Conservation (phyloP, 208 protist species). For the Trypanosoma theileri region DNA sequence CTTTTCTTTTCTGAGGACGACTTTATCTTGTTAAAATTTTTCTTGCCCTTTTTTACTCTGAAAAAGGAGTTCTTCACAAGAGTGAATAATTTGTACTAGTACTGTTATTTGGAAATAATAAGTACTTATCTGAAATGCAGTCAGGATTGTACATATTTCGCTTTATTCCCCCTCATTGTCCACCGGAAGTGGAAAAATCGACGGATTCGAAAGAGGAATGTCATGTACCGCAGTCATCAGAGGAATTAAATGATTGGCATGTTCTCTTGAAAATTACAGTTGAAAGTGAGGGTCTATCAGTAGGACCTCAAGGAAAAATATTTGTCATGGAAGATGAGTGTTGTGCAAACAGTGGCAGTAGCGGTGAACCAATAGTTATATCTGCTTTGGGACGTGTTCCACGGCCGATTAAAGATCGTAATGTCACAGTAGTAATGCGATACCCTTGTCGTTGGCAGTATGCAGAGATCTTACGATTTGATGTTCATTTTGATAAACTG, state of each 20-base stretch:
- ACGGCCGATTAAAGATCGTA: slow-evolving; percentile 59
- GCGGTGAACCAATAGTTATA: slow-evolving; percentile 52
- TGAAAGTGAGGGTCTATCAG: slow-evolving; percentile 77
- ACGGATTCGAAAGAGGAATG: neutral
- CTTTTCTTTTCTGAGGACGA: too few species aligned
- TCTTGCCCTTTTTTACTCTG: too few species aligned
- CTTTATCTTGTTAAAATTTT: too few species aligned
- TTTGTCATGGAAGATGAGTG: slow-evolving; percentile 60
- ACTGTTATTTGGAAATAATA: neutral
- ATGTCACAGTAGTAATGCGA: slow-evolving; percentile 36
- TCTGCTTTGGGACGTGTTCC: slow-evolving; percentile 57
- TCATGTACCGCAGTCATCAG: slow-evolving; percentile 32
- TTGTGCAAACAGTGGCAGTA: slow-evolving; percentile 37
- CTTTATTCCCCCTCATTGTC: slow-evolving; percentile 66
- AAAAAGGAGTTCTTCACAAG: too few species aligned
- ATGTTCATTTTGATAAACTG: slow-evolving; percentile 72
- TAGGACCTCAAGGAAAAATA: slow-evolving; percentile 72
- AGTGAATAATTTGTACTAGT: too few species aligned
- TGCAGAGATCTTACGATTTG: slow-evolving; percentile 50
- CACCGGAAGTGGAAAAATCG: slow-evolving; percentile 29
- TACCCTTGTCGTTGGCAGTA: slow-evolving; percentile 30
- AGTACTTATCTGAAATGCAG: slow-evolving; percentile 44
- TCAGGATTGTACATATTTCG: slow-evolving; percentile 83
- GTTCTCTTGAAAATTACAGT: slow-evolving; percentile 77
- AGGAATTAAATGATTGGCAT: slow-evolving; percentile 81